A percentile compares a stretch with the other conserved stretches of the same genome.
phyloP scores from a whole-genome alignment of 495 filamentous ascomycete genomes.

The Annulohypoxylon bovei region DNA sequence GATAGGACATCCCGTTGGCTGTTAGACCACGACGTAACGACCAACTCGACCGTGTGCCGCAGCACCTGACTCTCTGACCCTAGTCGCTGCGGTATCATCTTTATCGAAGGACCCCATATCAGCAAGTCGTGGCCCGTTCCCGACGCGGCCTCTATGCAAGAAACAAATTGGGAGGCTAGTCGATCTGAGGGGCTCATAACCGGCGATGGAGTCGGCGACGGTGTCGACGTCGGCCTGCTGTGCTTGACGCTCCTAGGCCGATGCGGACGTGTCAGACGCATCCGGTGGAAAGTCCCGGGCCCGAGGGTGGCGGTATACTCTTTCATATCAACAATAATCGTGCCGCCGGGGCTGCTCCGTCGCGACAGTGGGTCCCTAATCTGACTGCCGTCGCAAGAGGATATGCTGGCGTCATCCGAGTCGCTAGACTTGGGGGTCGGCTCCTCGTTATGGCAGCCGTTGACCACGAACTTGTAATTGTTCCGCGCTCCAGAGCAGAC shows the following conservation, averaged over 20 bases:
- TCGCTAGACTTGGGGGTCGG: slow-evolving; percentile 14
- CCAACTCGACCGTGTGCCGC: slow-evolving; percentile 36
- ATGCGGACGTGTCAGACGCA: slow-evolving; percentile 30
- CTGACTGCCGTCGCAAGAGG: slow-evolving; percentile 10
- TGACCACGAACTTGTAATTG: slow-evolving; percentile 48
- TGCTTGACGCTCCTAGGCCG: neutral
- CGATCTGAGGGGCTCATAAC: slow-evolving; percentile 30
- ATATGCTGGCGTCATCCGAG: slow-evolving; percentile 15
- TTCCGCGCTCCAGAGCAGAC: slow-evolving; percentile 47
- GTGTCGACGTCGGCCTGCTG: neutral
- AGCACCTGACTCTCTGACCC: slow-evolving; percentile 30
- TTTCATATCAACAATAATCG: slow-evolving; percentile 35
- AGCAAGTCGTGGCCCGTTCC: slow-evolving; percentile 42
- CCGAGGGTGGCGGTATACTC: slow-evolving; percentile 26
- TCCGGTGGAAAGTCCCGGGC: slow-evolving; percentile 37
- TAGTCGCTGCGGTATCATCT: slow-evolving; percentile 39
- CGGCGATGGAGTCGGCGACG: slow-evolving; percentile 27
- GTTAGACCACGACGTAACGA: slow-evolving; percentile 38
- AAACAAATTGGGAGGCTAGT: slow-evolving; percentile 31
- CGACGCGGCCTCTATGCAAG: slow-evolving; percentile 33
- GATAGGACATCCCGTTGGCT: slow-evolving; percentile 37
- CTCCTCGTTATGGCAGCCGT: slow-evolving; percentile 42
- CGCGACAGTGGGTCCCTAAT: slow-evolving; percentile 11
- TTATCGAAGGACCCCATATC: slow-evolving; percentile 42
- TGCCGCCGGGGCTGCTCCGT: slow-evolving; percentile 11